Evolutionary conservation across 2,329 filamentous ascomycete genomes (phyloP), one percentile per base, ranked within the genome.

Genomic region (Exophiala oligosperma): DNA sequence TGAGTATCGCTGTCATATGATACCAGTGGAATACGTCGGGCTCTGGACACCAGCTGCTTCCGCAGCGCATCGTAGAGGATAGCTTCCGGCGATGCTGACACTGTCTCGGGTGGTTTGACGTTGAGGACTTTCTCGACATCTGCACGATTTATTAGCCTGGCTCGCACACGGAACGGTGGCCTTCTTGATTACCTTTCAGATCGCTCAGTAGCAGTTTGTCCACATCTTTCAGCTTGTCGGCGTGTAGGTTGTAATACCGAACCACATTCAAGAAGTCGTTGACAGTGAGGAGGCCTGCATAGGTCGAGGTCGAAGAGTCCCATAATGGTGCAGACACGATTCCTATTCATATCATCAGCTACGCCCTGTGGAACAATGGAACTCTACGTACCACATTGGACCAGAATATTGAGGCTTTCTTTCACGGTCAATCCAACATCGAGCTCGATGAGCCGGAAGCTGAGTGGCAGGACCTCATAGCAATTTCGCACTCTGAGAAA

Each of bases 231-330:
- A 97, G 84, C 58, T 92, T 89, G 66, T 96, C 91, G 2, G 93
- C 94, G 68, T 94, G 95, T 75, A 97, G 92, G 81, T 92, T 97
- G 79, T 99, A 97, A 76, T 99, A 99, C 73, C 97, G 93, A 41
- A 99, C 96, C 57, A 99, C 89, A 71, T 99, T 99, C 77, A 99
- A 95, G 74, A 94, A 99, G 76, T 99, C 94, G 61, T 92, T 96
- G 63, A 92, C 94, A 28, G 94, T 99, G 65, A 99, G 82, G 49
- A 99, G 84, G 40, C 94, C 94, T 41, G 93, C 94, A 74, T 97
- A 99, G 37, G 89, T 91, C 26, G 92, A 96, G 3, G 88, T 90
- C 65, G 90, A 88, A 26, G 93, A 97, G 74, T 99, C 92, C 94
- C 94, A 99, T 64, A 99, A 80, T 51, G 94, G 94, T 52, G 94